Conservation (phyloP, 495 filamentous ascomycete genomes). For the Aspergillus heteromorphus region DNA sequence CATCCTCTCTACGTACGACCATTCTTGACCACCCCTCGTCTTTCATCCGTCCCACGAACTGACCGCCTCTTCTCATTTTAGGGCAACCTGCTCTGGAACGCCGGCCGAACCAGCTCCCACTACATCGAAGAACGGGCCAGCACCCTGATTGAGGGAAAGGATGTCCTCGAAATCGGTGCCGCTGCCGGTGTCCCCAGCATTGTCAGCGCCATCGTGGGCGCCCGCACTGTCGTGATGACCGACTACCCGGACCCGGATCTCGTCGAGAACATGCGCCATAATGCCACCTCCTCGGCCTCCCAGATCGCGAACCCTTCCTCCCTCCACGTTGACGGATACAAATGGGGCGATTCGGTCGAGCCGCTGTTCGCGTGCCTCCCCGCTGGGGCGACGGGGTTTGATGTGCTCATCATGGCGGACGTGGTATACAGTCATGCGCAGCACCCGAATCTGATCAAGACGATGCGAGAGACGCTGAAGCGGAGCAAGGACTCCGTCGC, state of each 20-base stretch:
- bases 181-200: slow-evolving; percentile 82
- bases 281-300: slow-evolving; percentile 49
- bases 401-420: slow-evolving; percentile 79
- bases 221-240: slow-evolving; percentile 68
- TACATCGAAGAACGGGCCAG: slow-evolving; percentile 66
- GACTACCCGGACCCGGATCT: slow-evolving; percentile 85
- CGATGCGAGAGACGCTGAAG: slow-evolving; percentile 58
- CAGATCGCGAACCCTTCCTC: slow-evolving; percentile 29
- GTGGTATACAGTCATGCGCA: slow-evolving; percentile 85
- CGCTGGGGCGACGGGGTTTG: slow-evolving; percentile 48
- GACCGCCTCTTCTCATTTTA: slow-evolving; percentile 21
- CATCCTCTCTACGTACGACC: slow-evolving; percentile 83
- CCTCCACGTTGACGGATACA: slow-evolving; percentile 61
- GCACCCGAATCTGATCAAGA: slow-evolving; percentile 68
- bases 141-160: slow-evolving; percentile 50
- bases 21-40: slow-evolving; percentile 5
- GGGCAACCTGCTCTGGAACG: slow-evolving; percentile 92
- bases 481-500: slow-evolving; percentile 52
- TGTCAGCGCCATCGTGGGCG: slow-evolving; percentile 66
- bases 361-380: slow-evolving; percentile 49
- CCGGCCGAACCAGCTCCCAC: slow-evolving; percentile 63
- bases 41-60: slow-evolving; percentile 1
- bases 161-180: slow-evolving; percentile 84
- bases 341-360: slow-evolving; percentile 65
- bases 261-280: slow-evolving; percentile 66